Evolutionary conservation across 345 rosid genomes (phyloP), one percentile per base, ranked within the genome.

Genomic region (Pelargonium nanum): DNA sequence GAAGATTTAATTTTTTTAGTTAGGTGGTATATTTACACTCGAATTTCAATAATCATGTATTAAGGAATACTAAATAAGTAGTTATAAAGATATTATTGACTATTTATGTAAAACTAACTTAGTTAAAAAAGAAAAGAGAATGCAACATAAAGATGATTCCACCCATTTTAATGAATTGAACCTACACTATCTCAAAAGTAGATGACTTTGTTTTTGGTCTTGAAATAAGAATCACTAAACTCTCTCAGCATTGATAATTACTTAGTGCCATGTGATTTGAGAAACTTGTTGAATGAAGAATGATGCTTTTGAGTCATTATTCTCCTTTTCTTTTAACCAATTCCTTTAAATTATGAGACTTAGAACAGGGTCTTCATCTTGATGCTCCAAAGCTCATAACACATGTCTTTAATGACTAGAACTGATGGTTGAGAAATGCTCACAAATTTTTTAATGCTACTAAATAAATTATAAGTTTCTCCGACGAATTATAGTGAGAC

Each of bases 381-480:
- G 10, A 63, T 63, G 59, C 58, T 53, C 59, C 66, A 63, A n/a
- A 24, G 26, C 2, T 65, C 57, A 52, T 65, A 65, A 2, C 21
- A 2, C 15, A 56, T 56, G 0, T 55, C 53, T 20, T 24, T 57
- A n/a, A 65, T 56, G 15, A 65, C 0, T 0, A 21, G 30, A 20
- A 26, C 5, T 7, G 19, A 6, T 10, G 55, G 45, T 24, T 57
- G 68, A 23, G 45, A 13, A 22, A 56, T 4, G 20, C 16, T 28
- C 22, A 19, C 30, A 40, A 7, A 50, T 5, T 2, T 19, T n/a
- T n/a, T n/a, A n/a, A n/a, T n/a, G n/a, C n/a, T n/a, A n/a, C n/a
- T n/a, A n/a, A n/a, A n/a, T n/a, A n/a, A n/a, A n/a, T n/a, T n/a
- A n/a, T n/a, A n/a, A n/a, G n/a, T n/a, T n/a, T n/a, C n/a, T n/a